Percentiles rank a stretch among this genome's conserved stretches.
These are phyloP conservation scores for Yamadazyma epiphylla DNA, from an alignment of 1,139 yeast species.

Conservation along the genomic window DNA sequence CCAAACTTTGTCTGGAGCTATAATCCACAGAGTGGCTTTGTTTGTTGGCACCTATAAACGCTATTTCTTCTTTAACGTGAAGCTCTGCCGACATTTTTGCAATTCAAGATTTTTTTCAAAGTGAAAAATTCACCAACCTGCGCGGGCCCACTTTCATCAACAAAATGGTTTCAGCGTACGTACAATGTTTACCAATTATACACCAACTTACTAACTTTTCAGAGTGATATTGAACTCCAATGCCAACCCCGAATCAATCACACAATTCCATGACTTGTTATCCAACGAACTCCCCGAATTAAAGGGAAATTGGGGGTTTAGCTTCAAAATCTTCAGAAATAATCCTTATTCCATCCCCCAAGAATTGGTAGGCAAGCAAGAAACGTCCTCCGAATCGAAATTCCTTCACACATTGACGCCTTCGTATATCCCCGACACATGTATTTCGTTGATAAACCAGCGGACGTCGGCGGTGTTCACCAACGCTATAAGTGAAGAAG, in stretches of 20 bases:
- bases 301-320: constrained; percentile 62
- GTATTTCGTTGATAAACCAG: constrained; percentile 52
- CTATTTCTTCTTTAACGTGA: constrained; percentile 46
- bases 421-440: constrained; percentile 48
- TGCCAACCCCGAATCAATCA: constrained; percentile 63
- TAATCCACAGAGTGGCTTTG: constrained; percentile 68
- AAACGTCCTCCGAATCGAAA: constrained; percentile 36
- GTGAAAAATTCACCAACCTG: too few relatives aligned
- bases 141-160: too few relatives aligned
- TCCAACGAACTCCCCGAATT: constrained; percentile 59
- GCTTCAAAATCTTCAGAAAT: constrained; percentile 60
- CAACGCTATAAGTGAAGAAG: constrained; percentile 35
- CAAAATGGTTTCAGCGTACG: constrained; percentile 16
- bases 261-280: constrained; percentile 63
- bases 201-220: too few relatives aligned
- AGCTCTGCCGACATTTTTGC: too few relatives aligned
- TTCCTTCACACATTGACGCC: constrained; percentile 57
- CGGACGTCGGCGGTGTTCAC: constrained; percentile 44
- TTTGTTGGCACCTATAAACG: constrained; percentile 77
- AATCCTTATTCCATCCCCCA: constrained; percentile 50
- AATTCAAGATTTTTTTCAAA: too few relatives aligned
- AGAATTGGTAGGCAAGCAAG: constrained; percentile 24
- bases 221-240: constrained; percentile 51
- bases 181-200: too few relatives aligned
- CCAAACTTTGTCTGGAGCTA: constrained; percentile 28